These are phyloP conservation scores for Akanthomyces dipterigenus DNA, from an alignment of 2,329 filamentous ascomycete genomes.

Conservation along the genomic window DNA sequence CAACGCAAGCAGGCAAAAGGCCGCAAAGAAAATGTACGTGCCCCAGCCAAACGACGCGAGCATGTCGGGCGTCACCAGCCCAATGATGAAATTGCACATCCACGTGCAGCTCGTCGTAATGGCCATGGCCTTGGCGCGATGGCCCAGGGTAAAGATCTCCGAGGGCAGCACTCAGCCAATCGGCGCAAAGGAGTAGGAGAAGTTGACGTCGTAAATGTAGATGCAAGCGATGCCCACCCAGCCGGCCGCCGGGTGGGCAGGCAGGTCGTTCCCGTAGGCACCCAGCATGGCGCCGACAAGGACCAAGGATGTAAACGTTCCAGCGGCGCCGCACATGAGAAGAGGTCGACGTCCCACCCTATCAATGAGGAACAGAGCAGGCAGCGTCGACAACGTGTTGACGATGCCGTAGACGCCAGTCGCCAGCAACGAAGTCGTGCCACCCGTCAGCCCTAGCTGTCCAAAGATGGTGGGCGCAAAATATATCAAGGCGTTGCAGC, in stretches of 20 bases:
- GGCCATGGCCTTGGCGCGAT: conserved; percentile 53
- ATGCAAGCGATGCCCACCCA: conserved; percentile 57
- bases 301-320: conserved; percentile 55
- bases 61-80: conserved; percentile 36
- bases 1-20: conserved; percentile 43
- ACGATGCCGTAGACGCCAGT: conserved; percentile 53
- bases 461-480: conserved; percentile 40
- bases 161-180: conserved; percentile 60
- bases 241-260: conserved; percentile 33
- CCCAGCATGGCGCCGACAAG: conserved; percentile 45
- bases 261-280: conserved; percentile 31
- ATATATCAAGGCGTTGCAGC: conserved; percentile 41
- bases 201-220: conserved; percentile 57
- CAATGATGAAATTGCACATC: conserved; percentile 32
- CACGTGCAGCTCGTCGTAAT: conserved; percentile 45
- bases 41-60: conserved; percentile 45
- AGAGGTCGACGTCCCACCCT: conserved; percentile 54
- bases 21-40: conserved; percentile 55
- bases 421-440: conserved; percentile 42
- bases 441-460: conserved; percentile 34
- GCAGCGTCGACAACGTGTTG: conserved; percentile 39
- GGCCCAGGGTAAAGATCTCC: conserved; percentile 54
- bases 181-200: conserved; percentile 56
- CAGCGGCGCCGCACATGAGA: conserved; percentile 55
- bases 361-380: conserved; percentile 45